Evolutionary conservation across 352 stramenopile species (phyloP).

Genomic region (Phytophthora pluvialis): DNA sequence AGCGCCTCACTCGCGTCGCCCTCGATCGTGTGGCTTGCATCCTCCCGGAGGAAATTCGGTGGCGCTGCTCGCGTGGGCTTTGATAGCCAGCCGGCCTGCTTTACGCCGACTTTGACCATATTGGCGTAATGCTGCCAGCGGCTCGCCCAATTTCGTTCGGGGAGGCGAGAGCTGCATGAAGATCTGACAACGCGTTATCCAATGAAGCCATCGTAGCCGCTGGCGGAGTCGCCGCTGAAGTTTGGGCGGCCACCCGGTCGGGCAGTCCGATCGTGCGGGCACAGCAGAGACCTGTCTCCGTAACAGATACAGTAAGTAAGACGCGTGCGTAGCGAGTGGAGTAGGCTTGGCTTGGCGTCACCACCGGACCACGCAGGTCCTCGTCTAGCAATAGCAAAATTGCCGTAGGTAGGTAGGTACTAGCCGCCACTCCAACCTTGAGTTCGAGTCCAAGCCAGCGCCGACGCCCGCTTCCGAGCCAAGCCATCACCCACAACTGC

Average conservation of each 20-base stretch:
- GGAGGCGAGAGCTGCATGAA: neutral
- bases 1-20: neutral
- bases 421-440: neutral
- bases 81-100: conserved; percentile 8
- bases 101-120: neutral
- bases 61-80: conserved; percentile 3
- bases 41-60: conserved; percentile 14
- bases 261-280: conserved; percentile 25
- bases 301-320: neutral
- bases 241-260: conserved; percentile 1
- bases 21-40: conserved; percentile 12
- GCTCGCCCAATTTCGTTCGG: conserved; percentile 29
- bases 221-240: neutral
- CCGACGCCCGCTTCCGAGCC: too few relatives aligned
- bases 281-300: conserved; percentile 23
- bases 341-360: neutral
- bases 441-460: neutral
- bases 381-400: neutral
- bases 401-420: neutral
- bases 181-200: conserved; percentile 7
- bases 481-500: too few relatives aligned
- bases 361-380: neutral
- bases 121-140: neutral
- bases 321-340: neutral
- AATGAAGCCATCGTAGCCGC: conserved; percentile 10